phyloP scores from a whole-genome alignment of 2,329 filamentous ascomycete species.

The Phoma sp. region DNA sequence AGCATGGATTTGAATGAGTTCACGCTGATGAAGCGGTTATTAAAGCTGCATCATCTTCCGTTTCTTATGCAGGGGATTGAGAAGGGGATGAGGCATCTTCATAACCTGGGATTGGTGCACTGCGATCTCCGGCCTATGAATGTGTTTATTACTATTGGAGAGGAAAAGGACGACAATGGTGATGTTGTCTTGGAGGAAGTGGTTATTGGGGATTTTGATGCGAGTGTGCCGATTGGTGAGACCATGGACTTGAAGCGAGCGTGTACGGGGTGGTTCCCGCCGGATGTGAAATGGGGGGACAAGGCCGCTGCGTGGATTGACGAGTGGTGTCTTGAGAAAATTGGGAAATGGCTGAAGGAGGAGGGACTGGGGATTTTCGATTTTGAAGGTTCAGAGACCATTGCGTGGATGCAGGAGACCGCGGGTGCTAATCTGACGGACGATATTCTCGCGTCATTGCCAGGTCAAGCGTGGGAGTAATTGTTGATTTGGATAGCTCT shows the following conservation, averaged over 20 bases:
- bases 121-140: conserved; percentile 14
- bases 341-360: conserved; percentile 5
- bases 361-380: not conserved
- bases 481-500: too few species aligned
- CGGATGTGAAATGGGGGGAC: not conserved
- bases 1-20: conserved; percentile 5
- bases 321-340: conserved; percentile 4
- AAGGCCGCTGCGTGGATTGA: conserved; percentile 3
- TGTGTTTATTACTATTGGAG: not conserved
- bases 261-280: not conserved
- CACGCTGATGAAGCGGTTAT: not conserved
- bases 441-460: not conserved
- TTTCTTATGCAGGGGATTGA: not conserved
- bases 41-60: not conserved
- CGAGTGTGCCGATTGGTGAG: not conserved
- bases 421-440: too few species aligned
- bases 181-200: conserved; percentile 2
- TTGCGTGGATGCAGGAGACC: too few species aligned
- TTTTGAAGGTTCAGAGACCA: not conserved
- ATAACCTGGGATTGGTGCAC: conserved; percentile 3
- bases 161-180: not conserved
- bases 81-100: not conserved
- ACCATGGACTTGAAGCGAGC: conserved; percentile 6
- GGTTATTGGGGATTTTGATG: conserved; percentile 12
- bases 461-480: not conserved